Conservation (phyloP, 176 grass and related monocot species). For the Oryza longistaminata region DNA sequence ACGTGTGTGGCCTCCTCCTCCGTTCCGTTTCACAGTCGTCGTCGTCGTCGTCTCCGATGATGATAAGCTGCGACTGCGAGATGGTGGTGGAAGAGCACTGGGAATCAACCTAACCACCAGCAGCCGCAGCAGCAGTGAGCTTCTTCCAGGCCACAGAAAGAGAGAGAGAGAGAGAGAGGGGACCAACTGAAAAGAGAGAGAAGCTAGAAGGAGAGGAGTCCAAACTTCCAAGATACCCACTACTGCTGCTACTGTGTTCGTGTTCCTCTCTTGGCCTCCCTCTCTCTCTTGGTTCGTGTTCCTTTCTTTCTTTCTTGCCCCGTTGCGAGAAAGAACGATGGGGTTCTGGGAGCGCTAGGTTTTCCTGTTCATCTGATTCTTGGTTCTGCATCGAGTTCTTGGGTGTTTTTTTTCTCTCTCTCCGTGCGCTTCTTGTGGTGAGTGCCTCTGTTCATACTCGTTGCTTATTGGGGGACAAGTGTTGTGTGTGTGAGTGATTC, state of each 20-base stretch:
- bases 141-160: conserved; percentile 2
- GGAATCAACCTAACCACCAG: neutral
- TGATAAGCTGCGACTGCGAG: conserved; percentile 6
- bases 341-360: conserved; percentile 17
- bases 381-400: neutral
- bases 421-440: conserved; percentile 11
- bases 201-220: conserved; percentile 19
- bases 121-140: conserved; percentile 14
- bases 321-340: conserved; percentile 33
- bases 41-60: conserved; percentile 20
- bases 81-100: conserved; percentile 32
- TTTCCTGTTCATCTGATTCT: conserved; percentile 10
- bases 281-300: neutral
- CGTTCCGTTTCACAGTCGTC: neutral
- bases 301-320: neutral
- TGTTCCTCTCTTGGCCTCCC: neutral
- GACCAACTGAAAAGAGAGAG: conserved; percentile 27
- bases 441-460: neutral
- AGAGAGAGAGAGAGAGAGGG: neutral
- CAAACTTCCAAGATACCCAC: conserved; percentile 43
- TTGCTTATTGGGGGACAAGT: neutral
- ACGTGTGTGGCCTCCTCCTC: conserved; percentile 11
- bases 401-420: too few species aligned
- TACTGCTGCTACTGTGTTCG: neutral
- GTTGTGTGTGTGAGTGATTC: neutral